Evolutionary conservation across 345 rosid genomes (phyloP).

Genomic region (Salix exigua): DNA sequence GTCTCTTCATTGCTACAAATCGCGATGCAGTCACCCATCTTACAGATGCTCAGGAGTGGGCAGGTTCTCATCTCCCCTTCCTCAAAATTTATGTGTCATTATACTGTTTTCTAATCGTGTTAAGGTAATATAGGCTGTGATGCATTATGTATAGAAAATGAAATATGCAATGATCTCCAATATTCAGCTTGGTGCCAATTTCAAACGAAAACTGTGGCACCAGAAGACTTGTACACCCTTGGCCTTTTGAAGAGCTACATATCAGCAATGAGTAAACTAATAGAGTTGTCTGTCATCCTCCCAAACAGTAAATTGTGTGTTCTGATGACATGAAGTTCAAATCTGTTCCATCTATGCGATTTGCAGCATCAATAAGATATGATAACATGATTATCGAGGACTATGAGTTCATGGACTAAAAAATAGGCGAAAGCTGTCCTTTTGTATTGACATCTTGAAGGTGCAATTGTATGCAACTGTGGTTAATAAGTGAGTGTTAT

Average conservation of each 20-base stretch:
- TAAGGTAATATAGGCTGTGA: neutral
- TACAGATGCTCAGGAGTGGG: conserved; percentile 39
- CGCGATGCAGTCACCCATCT: conserved; percentile 37
- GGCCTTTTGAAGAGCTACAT: neutral
- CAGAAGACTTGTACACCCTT: neutral
- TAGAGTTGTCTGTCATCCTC: neutral
- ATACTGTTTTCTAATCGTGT: neutral
- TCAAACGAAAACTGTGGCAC: neutral
- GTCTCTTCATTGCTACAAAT: conserved; percentile 35
- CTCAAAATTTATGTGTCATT: neutral
- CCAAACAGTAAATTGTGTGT: neutral
- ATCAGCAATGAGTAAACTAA: neutral
- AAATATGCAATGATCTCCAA: neutral
- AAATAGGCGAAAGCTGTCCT: neutral
- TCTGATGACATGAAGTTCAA: neutral
- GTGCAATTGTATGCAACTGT: neutral
- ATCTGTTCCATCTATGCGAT: neutral
- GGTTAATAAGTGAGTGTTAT: neutral
- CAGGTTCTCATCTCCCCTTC: conserved; percentile 25
- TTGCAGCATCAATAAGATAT: neutral
- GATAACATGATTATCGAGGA: neutral
- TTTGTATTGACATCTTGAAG: neutral
- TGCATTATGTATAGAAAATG: neutral
- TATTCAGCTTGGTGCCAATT: neutral
- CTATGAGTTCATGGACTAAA: neutral